These are phyloP conservation scores for Selaginella tamariscina DNA, from an alignment of 75 land plant species.

Conservation along the genomic window DNA sequence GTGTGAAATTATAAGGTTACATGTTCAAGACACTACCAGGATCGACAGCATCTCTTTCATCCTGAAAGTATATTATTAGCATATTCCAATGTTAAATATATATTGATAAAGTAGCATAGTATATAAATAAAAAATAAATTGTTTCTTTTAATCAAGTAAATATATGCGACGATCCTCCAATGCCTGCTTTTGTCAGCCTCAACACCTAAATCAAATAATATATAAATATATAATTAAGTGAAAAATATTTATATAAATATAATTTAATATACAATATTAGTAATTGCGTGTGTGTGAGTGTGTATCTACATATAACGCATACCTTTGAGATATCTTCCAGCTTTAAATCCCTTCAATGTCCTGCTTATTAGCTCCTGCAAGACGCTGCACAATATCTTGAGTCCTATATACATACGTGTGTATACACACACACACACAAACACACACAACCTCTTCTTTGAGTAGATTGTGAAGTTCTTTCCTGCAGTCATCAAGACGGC, in stretches of 20 bases:
- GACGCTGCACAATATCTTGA: slow-evolving; percentile 38
- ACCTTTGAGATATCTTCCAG: slow-evolving; percentile 89
- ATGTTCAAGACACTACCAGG: no score
- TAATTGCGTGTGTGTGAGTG: no score
- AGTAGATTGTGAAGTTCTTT: slow-evolving; percentile 77
- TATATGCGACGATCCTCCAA: slow-evolving; percentile 86
- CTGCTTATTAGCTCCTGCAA: slow-evolving; percentile 95
- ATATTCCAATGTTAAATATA: no score
- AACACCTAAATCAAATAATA: slow-evolving; percentile 56
- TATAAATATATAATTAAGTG: background rate
- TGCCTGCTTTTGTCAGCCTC: slow-evolving; percentile 82
- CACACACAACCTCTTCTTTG: slow-evolving; percentile 71
- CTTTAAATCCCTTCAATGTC: slow-evolving; percentile 75
- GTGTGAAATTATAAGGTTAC: no score
- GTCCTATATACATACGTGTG: background rate
- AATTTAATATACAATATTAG: no score
- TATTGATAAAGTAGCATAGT: no score
- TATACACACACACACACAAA: background rate
- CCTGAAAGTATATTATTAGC: no score
- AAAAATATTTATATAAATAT: background rate
- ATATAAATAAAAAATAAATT: no score
- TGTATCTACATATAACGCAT: slow-evolving; percentile 13
- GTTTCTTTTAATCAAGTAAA: slow-evolving; percentile 78
- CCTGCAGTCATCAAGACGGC: slow-evolving; percentile 81
- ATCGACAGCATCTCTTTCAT: no score